phyloP scores from a whole-genome alignment of 345 rosid species.

The Acer campestre region DNA sequence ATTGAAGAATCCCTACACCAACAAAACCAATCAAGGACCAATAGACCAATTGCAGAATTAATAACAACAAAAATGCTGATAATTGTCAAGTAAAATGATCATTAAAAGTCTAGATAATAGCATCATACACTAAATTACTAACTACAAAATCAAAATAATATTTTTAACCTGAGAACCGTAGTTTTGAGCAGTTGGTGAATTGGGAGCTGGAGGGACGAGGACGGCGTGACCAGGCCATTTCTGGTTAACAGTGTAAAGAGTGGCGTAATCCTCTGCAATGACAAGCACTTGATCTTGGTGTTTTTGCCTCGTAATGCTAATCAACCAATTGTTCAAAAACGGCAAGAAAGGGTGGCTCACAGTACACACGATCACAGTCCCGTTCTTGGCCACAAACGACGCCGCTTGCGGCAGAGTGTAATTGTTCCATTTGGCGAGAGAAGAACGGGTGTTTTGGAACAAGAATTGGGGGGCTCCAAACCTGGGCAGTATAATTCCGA shows the following conservation, averaged over 20 bases:
- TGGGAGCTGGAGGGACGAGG: conserved; percentile 79
- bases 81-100: too few relatives aligned
- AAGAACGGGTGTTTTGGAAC: conserved; percentile 37
- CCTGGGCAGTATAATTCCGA: conserved; percentile 82
- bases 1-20: conserved; percentile 88
- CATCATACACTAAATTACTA: too few relatives aligned
- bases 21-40: neutral
- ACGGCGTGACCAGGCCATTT: conserved; percentile 98
- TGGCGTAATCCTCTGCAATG: conserved; percentile 93
- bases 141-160: too few relatives aligned
- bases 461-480: conserved; percentile 52
- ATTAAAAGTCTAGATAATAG: too few relatives aligned
- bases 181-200: conserved; percentile 78
- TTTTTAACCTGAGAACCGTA: conserved; percentile 80
- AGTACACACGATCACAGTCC: conserved; percentile 74
- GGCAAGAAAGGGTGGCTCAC: conserved; percentile 87
- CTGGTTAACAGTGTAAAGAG: conserved; percentile 72
- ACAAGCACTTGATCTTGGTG: conserved; percentile 84
- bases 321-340: conserved; percentile 84
- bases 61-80: too few relatives aligned
- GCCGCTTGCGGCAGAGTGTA: conserved; percentile 71
- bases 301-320: conserved; percentile 70
- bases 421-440: conserved; percentile 61
- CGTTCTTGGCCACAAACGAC: conserved; percentile 72
- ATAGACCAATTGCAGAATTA: too few relatives aligned